Conservation (phyloP, 495 filamentous ascomycete genomes). For the Poronia punctata region DNA sequence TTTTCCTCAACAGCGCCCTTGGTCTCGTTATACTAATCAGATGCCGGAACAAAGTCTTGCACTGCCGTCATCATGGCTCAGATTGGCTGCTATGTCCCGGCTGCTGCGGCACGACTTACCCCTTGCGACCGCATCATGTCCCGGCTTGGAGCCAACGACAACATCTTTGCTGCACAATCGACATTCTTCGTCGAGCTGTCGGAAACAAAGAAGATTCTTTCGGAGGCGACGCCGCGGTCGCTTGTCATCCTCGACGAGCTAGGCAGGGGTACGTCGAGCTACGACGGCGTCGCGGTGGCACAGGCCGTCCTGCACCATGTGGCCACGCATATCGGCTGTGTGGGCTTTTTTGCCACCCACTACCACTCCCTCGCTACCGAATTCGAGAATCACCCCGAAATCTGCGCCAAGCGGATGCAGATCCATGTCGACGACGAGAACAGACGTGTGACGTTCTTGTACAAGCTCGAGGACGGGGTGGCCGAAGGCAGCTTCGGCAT, state of each 20-base stretch:
- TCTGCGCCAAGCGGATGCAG: slow-evolving; percentile 78
- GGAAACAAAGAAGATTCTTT: slow-evolving; percentile 96
- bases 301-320: slow-evolving; percentile 95
- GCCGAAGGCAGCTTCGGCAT: slow-evolving; percentile 98
- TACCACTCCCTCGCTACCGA: slow-evolving; percentile 92
- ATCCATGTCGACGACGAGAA: slow-evolving; percentile 87
- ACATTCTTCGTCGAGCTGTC: slow-evolving; percentile 98
- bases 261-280: slow-evolving; percentile 85
- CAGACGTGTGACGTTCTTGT: slow-evolving; percentile 83
- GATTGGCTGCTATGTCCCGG: slow-evolving; percentile 89
- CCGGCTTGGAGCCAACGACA: slow-evolving; percentile 94
- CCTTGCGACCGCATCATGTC: slow-evolving; percentile 98
- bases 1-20: slow-evolving; percentile 5
- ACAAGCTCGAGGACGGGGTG: slow-evolving; percentile 90
- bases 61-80: slow-evolving; percentile 98
- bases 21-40: slow-evolving; percentile 15
- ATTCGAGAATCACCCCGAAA: slow-evolving; percentile 82
- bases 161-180: slow-evolving; percentile 95
- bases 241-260: slow-evolving; percentile 98
- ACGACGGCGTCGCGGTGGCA: slow-evolving; percentile 94
- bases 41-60: slow-evolving; percentile 52
- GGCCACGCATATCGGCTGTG: slow-evolving; percentile 83
- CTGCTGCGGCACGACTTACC: slow-evolving; percentile 74
- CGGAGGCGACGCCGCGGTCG: slow-evolving; percentile 88
- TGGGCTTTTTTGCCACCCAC: slow-evolving; percentile 97